These are phyloP conservation scores for Teratosphaeria destructans DNA, from an alignment of 2,329 filamentous ascomycete genomes.

Conservation along the genomic window DNA sequence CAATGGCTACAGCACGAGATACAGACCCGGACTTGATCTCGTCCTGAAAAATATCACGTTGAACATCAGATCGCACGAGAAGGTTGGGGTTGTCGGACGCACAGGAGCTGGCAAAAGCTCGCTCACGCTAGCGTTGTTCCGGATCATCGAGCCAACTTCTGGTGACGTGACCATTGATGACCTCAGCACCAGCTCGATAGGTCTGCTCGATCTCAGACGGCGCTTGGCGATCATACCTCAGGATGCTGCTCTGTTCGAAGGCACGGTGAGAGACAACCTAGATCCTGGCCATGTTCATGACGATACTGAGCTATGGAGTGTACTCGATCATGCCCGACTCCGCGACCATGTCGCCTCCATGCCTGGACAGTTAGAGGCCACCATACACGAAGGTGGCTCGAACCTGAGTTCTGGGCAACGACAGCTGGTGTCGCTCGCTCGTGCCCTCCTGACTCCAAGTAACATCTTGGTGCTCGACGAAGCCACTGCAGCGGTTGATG, in stretches of 20 bases:
- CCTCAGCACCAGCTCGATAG: constrained; percentile 82
- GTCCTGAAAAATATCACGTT: constrained; percentile 89
- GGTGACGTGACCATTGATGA: constrained; percentile 84
- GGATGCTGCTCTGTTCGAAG: constrained; percentile 91
- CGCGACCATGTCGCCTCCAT: constrained; percentile 82
- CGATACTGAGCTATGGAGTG: constrained; percentile 90
- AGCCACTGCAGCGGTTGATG: constrained; percentile 70
- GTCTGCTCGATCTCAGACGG: constrained; percentile 75
- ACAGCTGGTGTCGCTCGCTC: constrained; percentile 85
- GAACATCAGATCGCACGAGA: constrained; percentile 90
- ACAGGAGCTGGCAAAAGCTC: constrained; percentile 96
- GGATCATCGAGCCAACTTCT: constrained; percentile 78
- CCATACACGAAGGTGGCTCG: constrained; percentile 87
- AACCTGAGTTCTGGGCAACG: constrained; percentile 93
- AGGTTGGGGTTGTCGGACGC: constrained; percentile 92
- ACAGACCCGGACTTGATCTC: constrained; percentile 78
- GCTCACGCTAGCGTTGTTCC: constrained; percentile 82
- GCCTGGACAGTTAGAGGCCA: constrained; percentile 81
- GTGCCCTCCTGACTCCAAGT: constrained; percentile 85
- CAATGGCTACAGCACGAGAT: constrained; percentile 87
- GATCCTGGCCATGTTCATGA: constrained; percentile 92
- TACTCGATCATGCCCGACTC: constrained; percentile 75
- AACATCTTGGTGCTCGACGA: constrained; percentile 97
- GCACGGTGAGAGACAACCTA: constrained; percentile 85
- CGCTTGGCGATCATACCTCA: constrained; percentile 95